Percentiles rank a stretch among this genome's conserved stretches.
Evolutionary conservation across 2,329 filamentous ascomycete species (phyloP).

Genomic region (Thelonectria blattea): DNA sequence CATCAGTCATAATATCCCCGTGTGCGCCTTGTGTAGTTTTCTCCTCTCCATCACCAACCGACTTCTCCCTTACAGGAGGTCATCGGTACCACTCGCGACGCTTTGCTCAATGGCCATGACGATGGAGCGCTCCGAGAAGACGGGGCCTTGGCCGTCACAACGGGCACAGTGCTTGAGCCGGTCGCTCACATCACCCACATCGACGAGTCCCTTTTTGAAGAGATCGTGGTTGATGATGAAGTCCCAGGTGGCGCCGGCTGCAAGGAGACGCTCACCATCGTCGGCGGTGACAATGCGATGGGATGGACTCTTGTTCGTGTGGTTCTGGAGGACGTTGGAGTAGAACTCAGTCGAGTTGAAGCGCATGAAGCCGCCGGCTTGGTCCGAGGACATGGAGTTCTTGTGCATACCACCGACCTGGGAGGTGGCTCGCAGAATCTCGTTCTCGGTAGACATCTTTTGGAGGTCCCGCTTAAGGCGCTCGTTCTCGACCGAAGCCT

Average conservation of each 20-base stretch:
- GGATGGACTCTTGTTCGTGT: slow-evolving; percentile 67
- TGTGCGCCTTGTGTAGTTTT: slow-evolving; percentile 19
- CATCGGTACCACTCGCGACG: slow-evolving; percentile 77
- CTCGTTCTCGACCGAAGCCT: slow-evolving; percentile 83
- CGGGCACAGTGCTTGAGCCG: slow-evolving; percentile 74
- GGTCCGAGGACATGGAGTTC: slow-evolving; percentile 52
- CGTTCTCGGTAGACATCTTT: slow-evolving; percentile 86
- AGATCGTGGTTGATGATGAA: slow-evolving; percentile 81
- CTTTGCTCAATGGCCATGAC: slow-evolving; percentile 78
- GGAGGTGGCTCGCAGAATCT: slow-evolving; percentile 85
- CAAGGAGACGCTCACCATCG: slow-evolving; percentile 72
- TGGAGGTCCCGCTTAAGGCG: slow-evolving; percentile 83
- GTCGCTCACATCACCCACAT: slow-evolving; percentile 82
- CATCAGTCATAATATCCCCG: slow-evolving; percentile 35
- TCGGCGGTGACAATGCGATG: slow-evolving; percentile 72
- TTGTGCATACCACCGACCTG: slow-evolving; percentile 42
- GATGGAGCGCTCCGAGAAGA: slow-evolving; percentile 81
- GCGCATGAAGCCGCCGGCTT: slow-evolving; percentile 70
- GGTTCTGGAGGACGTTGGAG: slow-evolving; percentile 64
- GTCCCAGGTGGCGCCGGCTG: slow-evolving; percentile 86
- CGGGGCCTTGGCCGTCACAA: slow-evolving; percentile 87
- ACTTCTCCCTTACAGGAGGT: slow-evolving; percentile 58
- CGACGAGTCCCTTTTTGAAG: slow-evolving; percentile 77
- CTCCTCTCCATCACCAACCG: neutral
- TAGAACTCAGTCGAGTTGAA: slow-evolving; percentile 78